Evolutionary conservation across 2,329 filamentous ascomycete species (phyloP).

Genomic region (Malbranchea zuffiana): DNA sequence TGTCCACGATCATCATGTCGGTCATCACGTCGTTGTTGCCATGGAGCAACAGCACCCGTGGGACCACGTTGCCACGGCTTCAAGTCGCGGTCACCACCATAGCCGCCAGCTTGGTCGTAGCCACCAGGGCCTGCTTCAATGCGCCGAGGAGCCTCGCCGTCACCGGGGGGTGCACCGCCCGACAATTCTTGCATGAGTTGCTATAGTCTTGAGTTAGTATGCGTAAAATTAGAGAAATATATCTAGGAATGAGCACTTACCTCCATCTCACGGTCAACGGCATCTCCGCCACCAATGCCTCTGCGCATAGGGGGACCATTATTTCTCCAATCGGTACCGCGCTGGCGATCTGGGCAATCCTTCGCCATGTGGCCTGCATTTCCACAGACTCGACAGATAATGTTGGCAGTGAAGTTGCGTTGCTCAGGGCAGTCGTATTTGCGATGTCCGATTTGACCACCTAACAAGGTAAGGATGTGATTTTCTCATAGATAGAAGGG

Average conservation of each 20-base stretch:
- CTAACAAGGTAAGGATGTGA: slow-evolving; percentile 22
- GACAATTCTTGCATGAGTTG: slow-evolving; percentile 97
- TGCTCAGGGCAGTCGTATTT: slow-evolving; percentile 98
- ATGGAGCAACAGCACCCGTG: slow-evolving; percentile 67
- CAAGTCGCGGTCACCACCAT: slow-evolving; percentile 41
- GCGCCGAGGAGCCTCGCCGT: slow-evolving; percentile 55
- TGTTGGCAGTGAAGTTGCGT: slow-evolving; percentile 97
- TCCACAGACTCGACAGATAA: slow-evolving; percentile 96
- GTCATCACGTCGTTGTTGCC: slow-evolving; percentile 52
- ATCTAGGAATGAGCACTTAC: slow-evolving; percentile 42
- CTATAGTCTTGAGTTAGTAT: slow-evolving; percentile 38
- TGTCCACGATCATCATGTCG: slow-evolving; percentile 37
- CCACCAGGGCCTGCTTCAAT: slow-evolving; percentile 74
- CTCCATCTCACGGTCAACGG: slow-evolving; percentile 89
- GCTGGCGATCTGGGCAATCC: slow-evolving; percentile 89
- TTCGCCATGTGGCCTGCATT: slow-evolving; percentile 97
- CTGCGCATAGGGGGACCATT: slow-evolving; percentile 43
- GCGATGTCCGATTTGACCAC: slow-evolving; percentile 94
- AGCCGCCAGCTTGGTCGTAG: slow-evolving; percentile 41
- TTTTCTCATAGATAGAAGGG: slow-evolving; percentile 5
- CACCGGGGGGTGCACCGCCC: slow-evolving; percentile 52
- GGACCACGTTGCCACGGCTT: slow-evolving; percentile 86
- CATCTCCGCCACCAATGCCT: slow-evolving; percentile 62
- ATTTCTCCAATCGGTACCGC: slow-evolving; percentile 86
- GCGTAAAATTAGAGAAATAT: not conserved